Base-by-base conservation (phyloP, 2,329 filamentous ascomycete species). In the Xylogone sp. region DNA sequence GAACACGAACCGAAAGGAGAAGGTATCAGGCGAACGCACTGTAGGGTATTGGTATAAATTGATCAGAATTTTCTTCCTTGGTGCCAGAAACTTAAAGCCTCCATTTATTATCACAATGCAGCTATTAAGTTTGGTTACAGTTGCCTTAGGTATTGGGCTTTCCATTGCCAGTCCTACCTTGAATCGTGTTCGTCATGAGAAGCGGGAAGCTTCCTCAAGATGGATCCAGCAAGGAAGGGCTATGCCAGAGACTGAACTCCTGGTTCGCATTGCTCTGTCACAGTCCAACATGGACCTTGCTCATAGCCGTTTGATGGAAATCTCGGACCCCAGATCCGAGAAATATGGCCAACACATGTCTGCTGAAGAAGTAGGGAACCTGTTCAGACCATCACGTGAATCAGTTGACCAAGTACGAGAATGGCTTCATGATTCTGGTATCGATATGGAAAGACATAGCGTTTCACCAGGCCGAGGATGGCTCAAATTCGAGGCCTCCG, bases 331-430 rank as follows among this genome's bases (percentile, higher is more conserved):
- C 20, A 45, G 50, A 1, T 67, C 64, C 2, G 39, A 52, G 1
- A 60, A 63, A 16, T 70, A 64, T 54, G 67, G 66, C n/a, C 62
- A 67, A 53, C 60, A 68, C 52, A 59, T 59, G 60, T 60, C 58
- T 18, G 51, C 57, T 48, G 42, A 62, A 43, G 56, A 66, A 53
- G 52, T 61, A 49, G 16, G 34, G 52, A 49, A 56, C 21, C 58
- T 60, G 47, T 57, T 62, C 50, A 42, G 46, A 19, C 55, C 58
- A 4, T 49, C 48, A 3, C 45, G 22, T 22, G 45, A 55, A 13
- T 43, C 53, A 8, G 50, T 50, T 20, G 21, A 53, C 19, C 21
- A 43, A 6, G 50, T 53, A 4, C 43, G 27, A 12, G 13, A 49
- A 5, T 58, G 57, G 58, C 39, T 59, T 13, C 39, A 46, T 29